Evolutionary conservation across 179 eudicot genomes (phyloP), one percentile per base, ranked within the genome.

Genomic region (Drosera spatulata): DNA sequence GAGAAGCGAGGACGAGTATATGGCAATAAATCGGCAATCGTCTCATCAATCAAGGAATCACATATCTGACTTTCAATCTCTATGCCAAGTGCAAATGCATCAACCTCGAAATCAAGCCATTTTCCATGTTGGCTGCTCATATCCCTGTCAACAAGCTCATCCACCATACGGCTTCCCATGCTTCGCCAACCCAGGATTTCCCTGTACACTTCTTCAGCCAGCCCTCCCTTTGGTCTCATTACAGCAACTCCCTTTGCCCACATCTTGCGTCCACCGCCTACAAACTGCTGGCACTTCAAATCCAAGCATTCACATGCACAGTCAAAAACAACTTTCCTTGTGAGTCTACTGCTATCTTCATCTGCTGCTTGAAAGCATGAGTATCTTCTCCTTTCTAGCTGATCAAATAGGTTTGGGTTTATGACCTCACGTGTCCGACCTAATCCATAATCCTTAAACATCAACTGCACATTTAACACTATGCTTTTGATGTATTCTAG

Each of bases 101-200:
- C 98, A 5, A 53, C 65, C 61, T 81, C 85, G 65, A 91, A 91
- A 45, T 84, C 96, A 12, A 81, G 66, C 96, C 96, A 91, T 69
- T 73, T 84, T 47, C 98, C 96, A 9, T 37, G 55, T 53, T 74
- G 74, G 44, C 62, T 73, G 69, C 91, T 82, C 98, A 91, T 88
- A 52, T 91, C 96, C 70, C 66, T 79, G 61, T 91, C 87, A 43
- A 91, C 85, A 38, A 88, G 78, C 68, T 91, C 98, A 66, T 88
- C 96, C 56, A 84, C 83, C 85, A 73, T 67, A 38, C 73, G 75
- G 50, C 61, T 67, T 46, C 75, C 78, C 81, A 77, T 67, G 53
- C 62, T 67, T 61, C 64, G 69, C 72, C 73, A 67, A 41, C 66
- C 51, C 37, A 64, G 15, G 45, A 77, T 67, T 50, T 73, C 81